Conservation (phyloP, 768 basidiomycete species). For the Tricholoma sp. region DNA sequence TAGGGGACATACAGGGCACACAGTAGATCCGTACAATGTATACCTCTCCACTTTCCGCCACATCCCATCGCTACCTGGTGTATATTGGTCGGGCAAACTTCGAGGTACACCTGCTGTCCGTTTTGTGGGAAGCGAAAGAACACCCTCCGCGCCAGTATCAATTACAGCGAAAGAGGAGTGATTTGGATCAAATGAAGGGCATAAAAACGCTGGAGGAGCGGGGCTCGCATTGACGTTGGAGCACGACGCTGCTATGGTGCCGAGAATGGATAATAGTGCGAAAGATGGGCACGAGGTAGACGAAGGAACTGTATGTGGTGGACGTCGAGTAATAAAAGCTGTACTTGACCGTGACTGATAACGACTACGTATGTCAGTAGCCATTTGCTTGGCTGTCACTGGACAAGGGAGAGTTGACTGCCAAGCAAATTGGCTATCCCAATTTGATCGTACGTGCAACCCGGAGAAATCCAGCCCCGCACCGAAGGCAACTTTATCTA, state of each 20-base stretch:
- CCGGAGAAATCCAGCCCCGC: constrained; percentile 2
- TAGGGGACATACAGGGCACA: constrained; percentile 44
- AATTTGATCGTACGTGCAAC: not conserved
- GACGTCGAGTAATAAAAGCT: constrained; percentile 5
- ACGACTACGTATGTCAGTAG: constrained; percentile 21
- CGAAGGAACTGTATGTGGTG: constrained; percentile 10
- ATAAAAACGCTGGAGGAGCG: constrained; percentile 56
- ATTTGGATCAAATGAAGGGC: constrained; percentile 39
- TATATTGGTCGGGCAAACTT: constrained; percentile 52
- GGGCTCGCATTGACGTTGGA: constrained; percentile 44
- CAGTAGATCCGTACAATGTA: constrained; percentile 67
- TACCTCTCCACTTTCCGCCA: constrained; percentile 56
- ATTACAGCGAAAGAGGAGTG: constrained; percentile 1
- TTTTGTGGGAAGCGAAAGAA: constrained; percentile 9
- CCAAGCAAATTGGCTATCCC: constrained; percentile 28
- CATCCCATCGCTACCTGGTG: constrained; percentile 43
- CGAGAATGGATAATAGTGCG: constrained; percentile 49
- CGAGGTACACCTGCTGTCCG: constrained; percentile 12
- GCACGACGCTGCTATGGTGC: constrained; percentile 47
- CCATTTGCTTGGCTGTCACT: constrained; percentile 49
- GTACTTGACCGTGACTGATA: constrained; percentile 4
- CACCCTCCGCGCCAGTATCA: constrained; percentile 4
- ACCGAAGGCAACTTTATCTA: constrained; percentile 2
- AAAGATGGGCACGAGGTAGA: constrained; percentile 39
- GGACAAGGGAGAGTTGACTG: constrained; percentile 18